Evolutionary conservation across 345 rosid species (phyloP).

Genomic region (Salix viminalis): DNA sequence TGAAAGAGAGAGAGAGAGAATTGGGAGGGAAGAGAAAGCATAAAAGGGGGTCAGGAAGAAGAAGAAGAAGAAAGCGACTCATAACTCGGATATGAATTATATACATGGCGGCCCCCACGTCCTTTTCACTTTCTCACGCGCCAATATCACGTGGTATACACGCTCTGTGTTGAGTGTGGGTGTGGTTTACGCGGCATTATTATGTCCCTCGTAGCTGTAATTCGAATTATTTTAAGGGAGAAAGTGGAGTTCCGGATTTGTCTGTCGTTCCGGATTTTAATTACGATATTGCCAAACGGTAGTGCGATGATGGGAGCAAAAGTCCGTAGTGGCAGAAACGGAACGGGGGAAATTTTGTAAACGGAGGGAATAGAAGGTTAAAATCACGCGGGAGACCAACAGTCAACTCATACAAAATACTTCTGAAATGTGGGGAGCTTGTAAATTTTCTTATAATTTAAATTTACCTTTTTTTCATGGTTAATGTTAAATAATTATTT

Average conservation of each 20-base stretch:
- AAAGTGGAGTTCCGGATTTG: background rate
- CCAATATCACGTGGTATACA: background rate
- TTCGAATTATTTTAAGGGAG: conserved; percentile 32
- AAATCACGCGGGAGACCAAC: conserved; percentile 44
- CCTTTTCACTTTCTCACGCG: conserved; percentile 19
- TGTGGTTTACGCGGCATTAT: conserved; percentile 17
- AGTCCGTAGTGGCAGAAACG: conserved; percentile 41
- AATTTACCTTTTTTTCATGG: background rate
- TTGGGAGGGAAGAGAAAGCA: conserved; percentile 47
- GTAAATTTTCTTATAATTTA: no score
- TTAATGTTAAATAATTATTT: background rate
- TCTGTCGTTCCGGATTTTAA: background rate
- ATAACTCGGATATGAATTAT: conserved; percentile 48
- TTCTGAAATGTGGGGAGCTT: background rate
- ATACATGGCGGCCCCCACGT: conserved; percentile 27
- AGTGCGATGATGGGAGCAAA: background rate
- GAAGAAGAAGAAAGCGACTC: background rate
- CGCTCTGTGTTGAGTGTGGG: conserved; percentile 25
- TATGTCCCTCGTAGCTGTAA: conserved; percentile 41
- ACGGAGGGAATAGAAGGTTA: conserved; percentile 18
- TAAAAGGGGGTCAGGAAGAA: conserved; percentile 10
- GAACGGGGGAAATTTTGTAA: conserved; percentile 26
- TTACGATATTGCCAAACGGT: conserved; percentile 6
- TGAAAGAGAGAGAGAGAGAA: conserved; percentile 5
- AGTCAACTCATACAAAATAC: no score